These are phyloP conservation scores for Eucalyptus marginata DNA, from an alignment of 345 rosid genomes.

Conservation along the genomic window DNA sequence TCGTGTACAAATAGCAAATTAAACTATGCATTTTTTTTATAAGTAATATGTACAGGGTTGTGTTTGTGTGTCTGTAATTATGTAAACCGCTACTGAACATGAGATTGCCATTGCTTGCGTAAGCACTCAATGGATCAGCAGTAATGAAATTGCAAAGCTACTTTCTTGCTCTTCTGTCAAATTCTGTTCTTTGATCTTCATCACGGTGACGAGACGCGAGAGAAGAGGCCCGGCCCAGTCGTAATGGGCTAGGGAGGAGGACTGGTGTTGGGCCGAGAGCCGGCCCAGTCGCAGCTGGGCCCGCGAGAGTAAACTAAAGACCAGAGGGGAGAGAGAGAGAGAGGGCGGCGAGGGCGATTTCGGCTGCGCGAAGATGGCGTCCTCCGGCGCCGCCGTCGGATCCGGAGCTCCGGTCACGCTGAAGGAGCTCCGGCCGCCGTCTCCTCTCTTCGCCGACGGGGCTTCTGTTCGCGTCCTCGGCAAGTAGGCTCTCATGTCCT, in stretches of 20 bases:
- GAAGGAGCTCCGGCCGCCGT: conserved; percentile 43
- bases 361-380: conserved; percentile 13
- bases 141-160: no score
- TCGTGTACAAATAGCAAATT: background rate
- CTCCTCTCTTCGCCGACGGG: conserved; percentile 42
- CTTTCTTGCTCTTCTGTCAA: no score
- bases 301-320: background rate
- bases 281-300: background rate
- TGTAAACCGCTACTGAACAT: background rate
- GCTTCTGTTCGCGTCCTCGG: conserved; percentile 62
- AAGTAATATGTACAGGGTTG: background rate
- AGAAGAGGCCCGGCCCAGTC: no score
- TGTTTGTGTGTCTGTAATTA: background rate
- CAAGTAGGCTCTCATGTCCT: conserved; percentile 22
- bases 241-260: no score
- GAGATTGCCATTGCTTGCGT: no score
- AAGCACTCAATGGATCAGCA: no score
- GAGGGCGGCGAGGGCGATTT: no score
- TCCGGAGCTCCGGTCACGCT: conserved; percentile 39
- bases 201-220: no score
- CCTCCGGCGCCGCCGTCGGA: conserved; percentile 4
- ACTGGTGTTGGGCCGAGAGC: background rate
- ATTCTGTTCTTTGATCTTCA: no score
- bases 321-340: fast-evolving
- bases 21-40: background rate